phyloP scores from a whole-genome alignment of 768 basidiomycete genomes.

The Mycena amicta region DNA sequence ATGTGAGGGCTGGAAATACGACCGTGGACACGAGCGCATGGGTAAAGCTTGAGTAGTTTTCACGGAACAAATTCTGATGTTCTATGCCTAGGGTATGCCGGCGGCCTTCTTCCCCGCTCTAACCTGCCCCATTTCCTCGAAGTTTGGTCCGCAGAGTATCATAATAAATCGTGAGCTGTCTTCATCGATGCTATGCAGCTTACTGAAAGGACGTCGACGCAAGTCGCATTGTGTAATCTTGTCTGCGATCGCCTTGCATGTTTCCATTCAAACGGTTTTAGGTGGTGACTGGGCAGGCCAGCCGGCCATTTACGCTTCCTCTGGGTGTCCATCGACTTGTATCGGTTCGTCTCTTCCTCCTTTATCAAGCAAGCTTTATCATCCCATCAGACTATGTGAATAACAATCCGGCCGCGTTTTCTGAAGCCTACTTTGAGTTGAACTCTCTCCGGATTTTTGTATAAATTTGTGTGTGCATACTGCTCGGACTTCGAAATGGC shows the following conservation, averaged over 20 bases:
- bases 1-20: slow-evolving; percentile 43
- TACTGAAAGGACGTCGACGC: no score
- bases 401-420: slow-evolving; percentile 62
- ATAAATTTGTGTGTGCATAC: background rate
- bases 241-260: no score
- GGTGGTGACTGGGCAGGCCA: slow-evolving; percentile 63
- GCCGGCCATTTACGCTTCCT: slow-evolving; percentile 39
- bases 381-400: slow-evolving; percentile 53
- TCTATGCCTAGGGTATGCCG: slow-evolving; percentile 68
- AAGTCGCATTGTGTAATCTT: no score
- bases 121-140: slow-evolving; percentile 55
- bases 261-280: slow-evolving; percentile 13
- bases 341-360: slow-evolving; percentile 43
- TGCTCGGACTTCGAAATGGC: no score
- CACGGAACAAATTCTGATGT: no score
- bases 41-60: no score
- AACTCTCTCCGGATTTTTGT: slow-evolving; percentile 39
- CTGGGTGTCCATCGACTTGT: slow-evolving; percentile 61
- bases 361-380: background rate
- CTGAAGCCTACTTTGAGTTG: slow-evolving; percentile 71
- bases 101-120: slow-evolving; percentile 62
- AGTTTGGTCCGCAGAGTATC: slow-evolving; percentile 63
- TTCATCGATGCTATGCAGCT: no score
- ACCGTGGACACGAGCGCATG: slow-evolving; percentile 54
- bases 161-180: slow-evolving; percentile 56